phyloP scores from a whole-genome alignment of 495 filamentous ascomycete genomes.

The Astrocystis sublimbata region DNA sequence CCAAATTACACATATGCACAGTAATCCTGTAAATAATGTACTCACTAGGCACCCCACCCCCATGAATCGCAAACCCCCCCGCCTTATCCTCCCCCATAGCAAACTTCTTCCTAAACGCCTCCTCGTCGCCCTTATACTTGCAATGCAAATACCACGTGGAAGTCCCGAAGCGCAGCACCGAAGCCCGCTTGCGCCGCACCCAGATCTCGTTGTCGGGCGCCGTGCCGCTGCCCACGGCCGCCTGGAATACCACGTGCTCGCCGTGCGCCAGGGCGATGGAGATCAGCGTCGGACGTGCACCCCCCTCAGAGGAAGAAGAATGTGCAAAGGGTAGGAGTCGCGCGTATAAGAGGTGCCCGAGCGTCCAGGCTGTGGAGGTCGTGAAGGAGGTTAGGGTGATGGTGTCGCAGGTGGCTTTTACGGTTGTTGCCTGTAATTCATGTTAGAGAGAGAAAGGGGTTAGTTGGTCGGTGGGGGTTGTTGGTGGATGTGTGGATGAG shows the following conservation, averaged over 20 bases:
- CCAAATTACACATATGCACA: no score
- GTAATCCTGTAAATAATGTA: slow-evolving; percentile 19
- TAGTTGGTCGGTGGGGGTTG: neutral
- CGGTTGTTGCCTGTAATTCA: slow-evolving; percentile 43
- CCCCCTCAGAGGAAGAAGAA: no score
- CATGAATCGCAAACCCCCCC: slow-evolving; percentile 71
- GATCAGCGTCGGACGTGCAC: slow-evolving; percentile 56
- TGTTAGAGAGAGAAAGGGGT: no score
- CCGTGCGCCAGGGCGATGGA: slow-evolving; percentile 62
- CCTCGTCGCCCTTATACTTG: slow-evolving; percentile 60
- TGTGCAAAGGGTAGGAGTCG: slow-evolving; percentile 56
- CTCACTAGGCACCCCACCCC: slow-evolving; percentile 65
- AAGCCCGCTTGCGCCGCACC: slow-evolving; percentile 57
- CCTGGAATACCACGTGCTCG: slow-evolving; percentile 54
- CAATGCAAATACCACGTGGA: slow-evolving; percentile 67
- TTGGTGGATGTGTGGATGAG: neutral
- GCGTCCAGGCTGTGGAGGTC: slow-evolving; percentile 62
- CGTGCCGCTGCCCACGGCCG: slow-evolving; percentile 53
- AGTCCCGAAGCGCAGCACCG: slow-evolving; percentile 68
- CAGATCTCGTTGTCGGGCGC: slow-evolving; percentile 63
- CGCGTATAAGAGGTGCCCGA: slow-evolving; percentile 63
- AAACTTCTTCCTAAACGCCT: slow-evolving; percentile 58
- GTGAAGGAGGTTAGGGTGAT: slow-evolving; percentile 66
- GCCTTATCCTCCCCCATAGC: slow-evolving; percentile 52
- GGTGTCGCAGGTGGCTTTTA: slow-evolving; percentile 53